A percentile compares a stretch with the other conserved stretches of the same genome.
phyloP scores from a whole-genome alignment of 192 early-diverging fungal species.

The Linnemannia schmuckeri region DNA sequence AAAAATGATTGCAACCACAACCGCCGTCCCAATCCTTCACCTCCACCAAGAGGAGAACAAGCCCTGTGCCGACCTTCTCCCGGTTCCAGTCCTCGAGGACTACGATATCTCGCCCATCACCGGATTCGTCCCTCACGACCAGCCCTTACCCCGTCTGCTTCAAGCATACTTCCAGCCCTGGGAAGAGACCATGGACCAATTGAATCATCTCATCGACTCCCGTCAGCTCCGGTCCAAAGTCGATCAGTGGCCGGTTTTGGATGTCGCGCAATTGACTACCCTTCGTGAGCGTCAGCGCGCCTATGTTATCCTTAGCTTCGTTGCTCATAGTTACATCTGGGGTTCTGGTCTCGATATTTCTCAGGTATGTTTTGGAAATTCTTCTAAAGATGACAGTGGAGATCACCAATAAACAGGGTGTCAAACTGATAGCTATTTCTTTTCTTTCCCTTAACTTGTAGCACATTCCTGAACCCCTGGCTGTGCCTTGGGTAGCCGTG shows the following conservation, averaged over 20 bases:
- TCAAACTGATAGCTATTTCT: not conserved
- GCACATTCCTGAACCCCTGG: conserved; percentile 82
- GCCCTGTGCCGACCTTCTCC: not conserved
- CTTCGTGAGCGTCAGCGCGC: conserved; percentile 83
- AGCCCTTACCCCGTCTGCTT: conserved; percentile 79
- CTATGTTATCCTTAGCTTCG: conserved; percentile 82
- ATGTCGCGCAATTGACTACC: conserved; percentile 64
- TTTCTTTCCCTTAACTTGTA: conserved; percentile 2
- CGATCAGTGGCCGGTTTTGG: conserved; percentile 72
- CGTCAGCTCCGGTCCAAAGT: conserved; percentile 73
- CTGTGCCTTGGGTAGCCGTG: conserved; percentile 84
- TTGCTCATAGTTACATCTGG: conserved; percentile 95
- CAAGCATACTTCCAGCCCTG: conserved; percentile 86
- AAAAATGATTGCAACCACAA: not conserved
- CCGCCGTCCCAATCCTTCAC: not conserved
- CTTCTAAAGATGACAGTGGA: not conserved
- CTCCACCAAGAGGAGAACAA: not conserved
- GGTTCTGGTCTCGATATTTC: conserved; percentile 78
- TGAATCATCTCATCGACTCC: conserved; percentile 78
- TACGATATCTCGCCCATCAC: conserved; percentile 84
- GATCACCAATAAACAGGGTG: not conserved
- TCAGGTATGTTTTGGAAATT: conserved; percentile 62
- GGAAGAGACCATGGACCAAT: conserved; percentile 87
- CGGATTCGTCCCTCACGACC: conserved; percentile 86
- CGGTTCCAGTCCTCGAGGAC: conserved; percentile 70